Evolutionary conservation across 1,284 basidiomycete species (phyloP), one percentile per base, ranked within the genome.

Genomic region (Malassezia vespertilionis): DNA sequence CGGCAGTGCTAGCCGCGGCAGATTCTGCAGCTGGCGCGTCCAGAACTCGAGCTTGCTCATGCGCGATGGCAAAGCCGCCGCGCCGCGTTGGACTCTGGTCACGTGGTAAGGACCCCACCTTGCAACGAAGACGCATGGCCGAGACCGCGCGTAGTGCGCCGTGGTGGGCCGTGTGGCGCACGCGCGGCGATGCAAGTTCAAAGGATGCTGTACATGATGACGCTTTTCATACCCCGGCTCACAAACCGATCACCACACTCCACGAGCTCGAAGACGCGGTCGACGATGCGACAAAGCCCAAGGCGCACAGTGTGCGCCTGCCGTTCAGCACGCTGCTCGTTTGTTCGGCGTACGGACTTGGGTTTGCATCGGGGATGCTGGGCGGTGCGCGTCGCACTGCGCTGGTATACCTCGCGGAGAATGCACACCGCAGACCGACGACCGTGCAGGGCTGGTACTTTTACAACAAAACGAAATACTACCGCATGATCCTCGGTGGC

Each of bases 1-100:
- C 1, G 93, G 91, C 15, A 99, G 76, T 3, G 88, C 87, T 55
- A 96, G 84, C 22, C 84, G 83, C 3, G 90, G 91, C 12, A 93
- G 73, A 61, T 73, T 72, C n/a, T 71, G 71, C 21, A 79, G 72
- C n/a, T 75, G 61, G 5, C 52, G 48, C 7, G 50, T 46, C 66
- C 66, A 69, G 34, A 60, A 54, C 14, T 26, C 37, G 20, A 39
- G 37, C 37, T 39, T 39, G 12, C 11, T 14, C 36, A n/a, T n/a
- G n/a, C n/a, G n/a, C n/a, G n/a, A n/a, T n/a, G n/a, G n/a, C n/a
- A n/a, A n/a, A n/a, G n/a, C n/a, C n/a, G n/a, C n/a, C n/a, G n/a
- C n/a, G n/a, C n/a, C n/a, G n/a, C n/a, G n/a, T n/a, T n/a, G n/a
- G n/a, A n/a, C n/a, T n/a, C n/a, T n/a, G n/a, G n/a, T n/a, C n/a